Base-by-base conservation (phyloP, 495 filamentous ascomycete genomes). In the Podospora bellae-mahoneyi region DNA sequence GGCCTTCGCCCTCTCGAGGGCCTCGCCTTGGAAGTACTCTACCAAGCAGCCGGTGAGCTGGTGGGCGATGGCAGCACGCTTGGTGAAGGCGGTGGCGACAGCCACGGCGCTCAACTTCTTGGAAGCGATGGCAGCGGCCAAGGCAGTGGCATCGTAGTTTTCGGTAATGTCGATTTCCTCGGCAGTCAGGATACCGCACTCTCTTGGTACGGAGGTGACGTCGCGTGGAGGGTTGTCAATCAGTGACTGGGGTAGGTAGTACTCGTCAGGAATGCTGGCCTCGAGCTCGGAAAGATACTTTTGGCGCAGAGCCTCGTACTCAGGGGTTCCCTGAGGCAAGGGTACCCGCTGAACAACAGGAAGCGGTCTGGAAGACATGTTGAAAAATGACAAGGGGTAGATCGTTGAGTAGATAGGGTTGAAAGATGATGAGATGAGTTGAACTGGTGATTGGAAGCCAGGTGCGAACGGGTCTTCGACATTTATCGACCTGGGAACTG, bases 21-120 rank as follows among this genome's bases (percentile, higher is more conserved):
- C 90, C 16, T 83, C 77, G 5, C 83, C 79, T 68, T 90, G 89
- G 63, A 91, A 84, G 20, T 88, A 87, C 66, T 92, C 89, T 0
- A 89, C 89, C 6, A 91, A 74, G 69, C 89, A 91, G 39, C 71
- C 74, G 4, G 73, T 72, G n/a, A 81, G 66, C 67, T 83, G 79
- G 30, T 82, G 81, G 5, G 76, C 74, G 0, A 84, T 66, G 7
- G 69, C 77, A n/a, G 83, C 82, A 0, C 82, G 77, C 54, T 80
- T 79, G 67, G 76, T 79, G 64, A 87, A 87, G 1, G 84, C 85
- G 1, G 73, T 80, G 5, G 78, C 76, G 0, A 89, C 82, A 2
- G 78, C 78, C 27, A 79, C 63, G 16, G 82, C 78, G 3, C 76
- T 83, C 53, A 83, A 64, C 23, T 75, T 71, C 4, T 76, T 68